Percentiles rank a stretch among this genome's conserved stretches.
Conservation (phyloP, 2,329 filamentous ascomycete species). For the Ustulina deusta region DNA sequence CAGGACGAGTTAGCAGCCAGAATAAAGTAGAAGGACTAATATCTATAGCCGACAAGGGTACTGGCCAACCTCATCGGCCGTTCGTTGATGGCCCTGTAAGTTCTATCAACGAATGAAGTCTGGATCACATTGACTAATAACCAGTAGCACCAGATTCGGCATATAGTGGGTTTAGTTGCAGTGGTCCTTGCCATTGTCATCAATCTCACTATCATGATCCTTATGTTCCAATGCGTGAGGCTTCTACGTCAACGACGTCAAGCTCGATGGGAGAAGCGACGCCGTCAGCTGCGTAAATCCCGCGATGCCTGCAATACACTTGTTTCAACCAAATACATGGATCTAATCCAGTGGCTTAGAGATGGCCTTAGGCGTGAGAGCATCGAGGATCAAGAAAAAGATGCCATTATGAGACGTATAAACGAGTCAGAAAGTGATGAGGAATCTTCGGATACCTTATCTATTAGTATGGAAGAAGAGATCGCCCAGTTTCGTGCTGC, state of each 20-base stretch:
- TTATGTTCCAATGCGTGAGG: conserved; percentile 34
- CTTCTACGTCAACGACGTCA: conserved; percentile 35
- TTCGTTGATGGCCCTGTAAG: conserved; percentile 33
- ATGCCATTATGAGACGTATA: conserved; percentile 49
- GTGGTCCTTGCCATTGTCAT: conserved; percentile 26
- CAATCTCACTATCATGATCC: conserved; percentile 23
- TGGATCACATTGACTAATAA: conserved; percentile 28
- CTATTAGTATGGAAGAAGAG: conserved; percentile 61
- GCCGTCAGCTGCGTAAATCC: conserved; percentile 25
- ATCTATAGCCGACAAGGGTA: conserved; percentile 7
- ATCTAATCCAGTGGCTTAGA: conserved; percentile 50
- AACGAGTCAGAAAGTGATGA: conserved; percentile 46
- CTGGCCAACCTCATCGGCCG: conserved; percentile 4
- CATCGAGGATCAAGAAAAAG: conserved; percentile 54
- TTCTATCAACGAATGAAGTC: conserved; percentile 14
- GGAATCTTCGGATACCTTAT: conserved; percentile 45
- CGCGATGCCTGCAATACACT: conserved; percentile 43
- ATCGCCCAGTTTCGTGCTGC: conserved; percentile 62
- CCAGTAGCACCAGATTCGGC: conserved; percentile 22
- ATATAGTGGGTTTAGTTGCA: conserved; percentile 19
- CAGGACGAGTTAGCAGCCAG: conserved; percentile 8
- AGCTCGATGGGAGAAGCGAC: conserved; percentile 33
- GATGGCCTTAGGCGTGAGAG: conserved; percentile 41
- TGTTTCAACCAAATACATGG: conserved; percentile 45
- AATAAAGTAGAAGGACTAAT: conserved; percentile 5